Evolutionary conservation across 2,329 filamentous ascomycete species (phyloP), one percentile per base, ranked within the genome.

Genomic region (Aspergillus niger): DNA sequence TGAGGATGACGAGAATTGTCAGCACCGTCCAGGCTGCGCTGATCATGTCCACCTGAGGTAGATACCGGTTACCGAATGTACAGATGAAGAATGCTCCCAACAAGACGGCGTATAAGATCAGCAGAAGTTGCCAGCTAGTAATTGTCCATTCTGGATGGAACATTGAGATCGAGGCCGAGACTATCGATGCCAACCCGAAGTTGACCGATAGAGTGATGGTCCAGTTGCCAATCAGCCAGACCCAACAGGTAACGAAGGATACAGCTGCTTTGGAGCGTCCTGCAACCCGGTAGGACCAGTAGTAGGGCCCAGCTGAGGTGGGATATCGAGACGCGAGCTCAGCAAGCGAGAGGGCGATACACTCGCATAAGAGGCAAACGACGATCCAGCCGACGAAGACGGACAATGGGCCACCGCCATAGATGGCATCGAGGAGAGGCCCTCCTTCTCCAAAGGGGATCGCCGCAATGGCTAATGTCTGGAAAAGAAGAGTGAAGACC

Each of bases 41-140:
- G 52, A 84, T 77, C 0, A 82, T 86, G 67, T 89, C 86, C 2
- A 88, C 81, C 65, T 83, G 75, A 0, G 88, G 89, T 38, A 92
- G 80, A 76, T 85, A 89, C 30, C 80, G 82, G 74, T 92, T 91
- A 48, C 85, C 86, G 39, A 90, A 82, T 1, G 85, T 80, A 63
- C 89, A 91, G 57, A 91, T 85, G 49, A 84, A 69, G 64, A 91
- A 86, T 62, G 85, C 87, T 20, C 87, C 66, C 1, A 91, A 67
- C 20, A 87, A 90, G 64, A 91, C 81, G 52, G 79, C 88, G 67
- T 90, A 83, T 77, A 92, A 91, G 64, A 91, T 86, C 22, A 92
- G 79, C 60, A 90, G 86, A 17, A 90, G 80, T 73, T 92, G 89
- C 81, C 89, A 92, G 28, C 79, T 72, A 47, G 80, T 81, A 49